Evolutionary conservation across 257 asterid species (phyloP).

Genomic region (Nicotiana tabacum): DNA sequence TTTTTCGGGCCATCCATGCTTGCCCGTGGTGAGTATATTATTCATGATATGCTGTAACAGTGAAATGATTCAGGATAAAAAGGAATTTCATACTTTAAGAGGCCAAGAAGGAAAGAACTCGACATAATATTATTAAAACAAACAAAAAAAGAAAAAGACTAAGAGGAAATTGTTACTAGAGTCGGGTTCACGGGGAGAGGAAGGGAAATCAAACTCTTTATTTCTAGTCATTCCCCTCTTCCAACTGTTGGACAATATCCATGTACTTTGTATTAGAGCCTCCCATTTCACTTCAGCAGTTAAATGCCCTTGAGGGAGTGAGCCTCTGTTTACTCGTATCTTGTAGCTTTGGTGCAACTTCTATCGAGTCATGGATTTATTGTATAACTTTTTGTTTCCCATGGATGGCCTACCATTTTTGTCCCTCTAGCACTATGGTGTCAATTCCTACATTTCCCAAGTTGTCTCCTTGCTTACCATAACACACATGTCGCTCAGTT

Average conservation of each 20-base stretch:
- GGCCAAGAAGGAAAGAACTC: background rate
- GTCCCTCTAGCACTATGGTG: background rate
- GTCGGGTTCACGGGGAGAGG: background rate
- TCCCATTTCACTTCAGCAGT: background rate
- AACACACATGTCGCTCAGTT: background rate
- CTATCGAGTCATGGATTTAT: background rate
- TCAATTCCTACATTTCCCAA: background rate
- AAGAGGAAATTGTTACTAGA: background rate
- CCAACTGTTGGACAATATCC: background rate
- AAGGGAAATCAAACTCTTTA: background rate
- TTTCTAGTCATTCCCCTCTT: background rate
- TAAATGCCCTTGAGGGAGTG: background rate
- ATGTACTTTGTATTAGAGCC: background rate
- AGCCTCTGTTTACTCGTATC: background rate
- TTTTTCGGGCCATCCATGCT: constrained; percentile 91
- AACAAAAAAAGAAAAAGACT: no score
- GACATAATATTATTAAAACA: background rate
- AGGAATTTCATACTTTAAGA: background rate
- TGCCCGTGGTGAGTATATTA: constrained; percentile 78
- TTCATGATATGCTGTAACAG: background rate
- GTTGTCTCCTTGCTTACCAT: background rate
- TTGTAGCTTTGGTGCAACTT: background rate
- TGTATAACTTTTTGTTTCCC: background rate
- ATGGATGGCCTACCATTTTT: background rate
- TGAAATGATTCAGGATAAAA: background rate